Evolutionary conservation across 169 alveolate species (phyloP), one percentile per base, ranked within the genome.

Genomic region (Cryptosporidium andersoni): DNA sequence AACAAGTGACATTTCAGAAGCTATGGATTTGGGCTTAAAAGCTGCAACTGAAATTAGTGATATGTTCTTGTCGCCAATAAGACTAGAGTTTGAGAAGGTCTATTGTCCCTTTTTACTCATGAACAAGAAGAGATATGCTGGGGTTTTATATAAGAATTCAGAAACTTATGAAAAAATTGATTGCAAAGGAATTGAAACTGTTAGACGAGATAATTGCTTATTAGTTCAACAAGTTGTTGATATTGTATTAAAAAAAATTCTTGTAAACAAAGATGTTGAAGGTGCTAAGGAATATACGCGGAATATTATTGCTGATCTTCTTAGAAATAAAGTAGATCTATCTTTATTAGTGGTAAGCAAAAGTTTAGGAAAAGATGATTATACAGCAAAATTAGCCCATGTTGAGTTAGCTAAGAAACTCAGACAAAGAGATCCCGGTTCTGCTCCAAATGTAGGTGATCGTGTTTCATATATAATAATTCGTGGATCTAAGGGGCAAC

Each of bases 381-480:
- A 98, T 88, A 97, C 94, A 62, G 95, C 98, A 14, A 97, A 95
- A 80, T 95, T 95, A 80, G 99, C 99, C 8, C 99, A 98, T 92
- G 99, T 97, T 11, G 99, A 97, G 91, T 94, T 98, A 34, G 99
- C 99, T 34, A 97, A 98, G 89, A 97, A 96, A 91, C 94, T 98
- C 96, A 92, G 96, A 80, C 91, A 94, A 89, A 94, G 93, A 82
- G 99, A 97, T 80, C 97, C 98, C 7, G 97, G 97, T 11, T 94
- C 96, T 9, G 99, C 99, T 2, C 99, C 99, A 5, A 93, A 93
- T 51, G 96, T 97, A 3, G 99, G 99, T 11, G 99, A 98, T 90
- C 95, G 99, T 66, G 98, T 98, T 40, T 95, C 98, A 51, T 98
- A 95, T 89, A 96, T 96, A 9, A 96, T 96, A 16, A 93, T 96